Conservation (phyloP, 495 filamentous ascomycete genomes). For the Penicillium manginii region DNA sequence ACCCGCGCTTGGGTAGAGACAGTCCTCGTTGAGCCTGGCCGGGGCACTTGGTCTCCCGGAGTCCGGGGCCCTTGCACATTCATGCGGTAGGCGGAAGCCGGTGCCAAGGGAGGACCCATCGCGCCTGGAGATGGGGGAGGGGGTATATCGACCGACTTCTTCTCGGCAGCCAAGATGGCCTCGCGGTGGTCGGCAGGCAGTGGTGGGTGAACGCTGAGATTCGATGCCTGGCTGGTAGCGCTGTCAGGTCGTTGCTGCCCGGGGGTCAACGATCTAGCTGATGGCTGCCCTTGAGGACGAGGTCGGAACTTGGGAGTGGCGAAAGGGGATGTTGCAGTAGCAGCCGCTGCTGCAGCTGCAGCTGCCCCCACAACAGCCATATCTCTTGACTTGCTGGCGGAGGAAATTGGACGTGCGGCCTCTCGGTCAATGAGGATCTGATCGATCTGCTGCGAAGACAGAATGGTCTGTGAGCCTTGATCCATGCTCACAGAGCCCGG, state of each 20-base stretch:
- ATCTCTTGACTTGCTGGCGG: slow-evolving; percentile 37
- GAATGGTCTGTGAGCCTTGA: slow-evolving; percentile 72
- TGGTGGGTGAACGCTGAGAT: slow-evolving; percentile 62
- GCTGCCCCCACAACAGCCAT: slow-evolving; percentile 23
- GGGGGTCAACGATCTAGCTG: slow-evolving; percentile 33
- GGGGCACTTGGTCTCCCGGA: slow-evolving; percentile 55
- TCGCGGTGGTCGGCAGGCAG: slow-evolving; percentile 82
- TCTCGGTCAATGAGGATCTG: slow-evolving; percentile 58
- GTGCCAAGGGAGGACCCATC: slow-evolving; percentile 87
- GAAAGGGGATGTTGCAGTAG: slow-evolving; percentile 32
- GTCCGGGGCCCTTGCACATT: slow-evolving; percentile 64
- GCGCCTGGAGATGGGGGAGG: slow-evolving; percentile 46
- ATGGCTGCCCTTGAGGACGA: slow-evolving; percentile 41
- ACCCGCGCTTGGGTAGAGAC: slow-evolving; percentile 46
- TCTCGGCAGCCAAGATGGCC: slow-evolving; percentile 77
- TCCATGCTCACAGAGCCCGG: slow-evolving; percentile 57
- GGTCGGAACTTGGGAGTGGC: slow-evolving; percentile 43
- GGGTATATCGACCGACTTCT: slow-evolving; percentile 53
- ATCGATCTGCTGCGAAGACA: slow-evolving; percentile 75
- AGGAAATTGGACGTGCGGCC: slow-evolving; percentile 35
- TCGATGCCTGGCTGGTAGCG: slow-evolving; percentile 61
- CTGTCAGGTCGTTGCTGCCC: slow-evolving; percentile 66
- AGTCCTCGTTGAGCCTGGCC: slow-evolving; percentile 59
- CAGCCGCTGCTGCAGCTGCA: slow-evolving; percentile 4
- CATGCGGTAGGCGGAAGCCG: slow-evolving; percentile 75